Evolutionary conservation across 2,329 filamentous ascomycete genomes (phyloP).

Genomic region (Aspergillus japonicus): DNA sequence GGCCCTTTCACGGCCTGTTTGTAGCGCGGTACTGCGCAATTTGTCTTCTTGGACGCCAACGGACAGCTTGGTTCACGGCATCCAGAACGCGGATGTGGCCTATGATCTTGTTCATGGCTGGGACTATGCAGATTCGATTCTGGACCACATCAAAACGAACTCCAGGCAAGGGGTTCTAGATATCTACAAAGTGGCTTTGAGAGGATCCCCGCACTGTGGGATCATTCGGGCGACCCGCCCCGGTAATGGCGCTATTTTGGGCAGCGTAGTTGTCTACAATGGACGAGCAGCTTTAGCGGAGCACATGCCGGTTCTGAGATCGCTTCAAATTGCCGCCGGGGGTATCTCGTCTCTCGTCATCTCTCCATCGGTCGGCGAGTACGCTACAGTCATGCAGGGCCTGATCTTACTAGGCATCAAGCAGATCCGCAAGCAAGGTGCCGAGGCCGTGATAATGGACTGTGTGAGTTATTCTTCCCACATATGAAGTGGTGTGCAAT

Average conservation of each 20-base stretch:
- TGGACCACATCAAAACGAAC: conserved; percentile 71
- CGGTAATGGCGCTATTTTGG: conserved; percentile 66
- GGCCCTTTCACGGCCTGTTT: conserved; percentile 60
- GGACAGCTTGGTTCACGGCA: conserved; percentile 70
- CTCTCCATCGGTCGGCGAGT: conserved; percentile 64
- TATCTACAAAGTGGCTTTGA: conserved; percentile 73
- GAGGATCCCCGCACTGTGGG: conserved; percentile 69
- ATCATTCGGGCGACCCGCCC: conserved; percentile 78
- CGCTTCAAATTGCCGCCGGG: conserved; percentile 58
- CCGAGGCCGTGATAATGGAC: conserved; percentile 70
- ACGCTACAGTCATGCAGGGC: conserved; percentile 72
- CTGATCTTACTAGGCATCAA: conserved; percentile 76
- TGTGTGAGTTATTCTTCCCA: conserved; percentile 61
- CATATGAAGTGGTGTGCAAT: background rate
- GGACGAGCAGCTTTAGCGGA: conserved; percentile 66
- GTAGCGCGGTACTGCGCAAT: conserved; percentile 72
- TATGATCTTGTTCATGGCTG: conserved; percentile 82
- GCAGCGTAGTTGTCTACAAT: conserved; percentile 77
- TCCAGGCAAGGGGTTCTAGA: conserved; percentile 75
- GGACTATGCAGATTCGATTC: conserved; percentile 70
- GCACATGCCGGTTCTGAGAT: conserved; percentile 67
- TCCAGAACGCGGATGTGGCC: conserved; percentile 69
- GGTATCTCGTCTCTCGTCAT: conserved; percentile 81
- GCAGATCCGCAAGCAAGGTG: conserved; percentile 77
- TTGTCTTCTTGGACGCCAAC: conserved; percentile 72